Evolutionary conservation across 139 green algal genomes (phyloP).

Genomic region (Chlamydomonas incerta): DNA sequence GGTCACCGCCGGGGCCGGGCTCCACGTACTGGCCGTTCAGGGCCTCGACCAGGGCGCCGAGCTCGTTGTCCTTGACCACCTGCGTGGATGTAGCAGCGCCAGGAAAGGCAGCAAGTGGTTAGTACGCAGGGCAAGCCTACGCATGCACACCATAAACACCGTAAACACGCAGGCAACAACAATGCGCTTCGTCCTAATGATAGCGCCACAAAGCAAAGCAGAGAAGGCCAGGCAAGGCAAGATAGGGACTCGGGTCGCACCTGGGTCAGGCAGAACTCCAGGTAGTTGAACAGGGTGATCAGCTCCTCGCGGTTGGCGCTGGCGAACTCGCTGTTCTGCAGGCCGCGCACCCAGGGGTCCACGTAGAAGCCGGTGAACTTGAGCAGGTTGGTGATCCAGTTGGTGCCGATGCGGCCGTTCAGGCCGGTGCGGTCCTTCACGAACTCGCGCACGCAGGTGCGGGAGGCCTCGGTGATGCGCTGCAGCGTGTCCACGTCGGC

Average conservation of each 20-base stretch:
- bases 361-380: constrained; percentile 81
- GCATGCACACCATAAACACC: too few species aligned
- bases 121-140: too few species aligned
- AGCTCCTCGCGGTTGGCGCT: constrained; percentile 84
- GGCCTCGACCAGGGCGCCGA: constrained; percentile 90
- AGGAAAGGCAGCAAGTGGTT: too few species aligned
- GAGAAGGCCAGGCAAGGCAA: too few species aligned
- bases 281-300: constrained; percentile 91
- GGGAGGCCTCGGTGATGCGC: constrained; percentile 89
- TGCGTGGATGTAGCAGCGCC: constrained; percentile 37
- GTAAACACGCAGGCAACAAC: too few species aligned
- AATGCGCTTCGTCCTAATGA: too few species aligned
- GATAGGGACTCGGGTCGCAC: constrained; percentile 43
- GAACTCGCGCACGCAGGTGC: constrained; percentile 87
- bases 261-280: constrained; percentile 97
- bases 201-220: too few species aligned
- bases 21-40: constrained; percentile 93
- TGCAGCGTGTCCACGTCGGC: constrained; percentile 91
- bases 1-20: constrained; percentile 97
- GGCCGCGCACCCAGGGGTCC: constrained; percentile 82
- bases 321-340: constrained; percentile 84
- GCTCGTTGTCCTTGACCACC: constrained; percentile 99
- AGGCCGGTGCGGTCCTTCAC: constrained; percentile 86
- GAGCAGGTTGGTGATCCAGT: constrained; percentile 64
- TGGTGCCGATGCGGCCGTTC: constrained; percentile 76